These are phyloP conservation scores for Grigorovia jiainica DNA, from an alignment of 805 yeast genomes.

Conservation along the genomic window DNA sequence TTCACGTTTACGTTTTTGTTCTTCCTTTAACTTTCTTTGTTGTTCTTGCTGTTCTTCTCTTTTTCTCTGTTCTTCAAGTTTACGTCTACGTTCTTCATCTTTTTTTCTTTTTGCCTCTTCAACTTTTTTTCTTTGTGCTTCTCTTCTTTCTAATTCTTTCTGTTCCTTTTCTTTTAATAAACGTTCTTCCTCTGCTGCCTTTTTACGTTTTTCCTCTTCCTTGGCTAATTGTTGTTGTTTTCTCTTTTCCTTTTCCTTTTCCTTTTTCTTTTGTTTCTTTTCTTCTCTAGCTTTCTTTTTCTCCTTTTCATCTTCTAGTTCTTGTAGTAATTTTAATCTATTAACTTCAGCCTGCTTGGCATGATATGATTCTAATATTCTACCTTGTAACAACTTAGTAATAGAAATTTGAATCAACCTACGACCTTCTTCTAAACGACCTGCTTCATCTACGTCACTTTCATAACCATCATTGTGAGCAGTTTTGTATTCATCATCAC, in stretches of 20 bases:
- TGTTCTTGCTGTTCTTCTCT: constrained; percentile 33
- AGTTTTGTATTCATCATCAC: constrained; percentile 10
- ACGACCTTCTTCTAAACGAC: constrained; percentile 67
- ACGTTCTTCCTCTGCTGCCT: constrained; percentile 48
- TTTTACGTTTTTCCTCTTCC: constrained; percentile 49
- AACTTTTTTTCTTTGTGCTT: constrained; percentile 29
- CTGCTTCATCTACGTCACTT: constrained; percentile 45
- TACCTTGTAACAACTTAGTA: constrained; percentile 63
- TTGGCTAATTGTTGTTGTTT: constrained; percentile 50
- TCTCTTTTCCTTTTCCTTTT: constrained; percentile 64
- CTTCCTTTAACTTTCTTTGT: constrained; percentile 30
- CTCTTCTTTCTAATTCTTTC: constrained; percentile 36
- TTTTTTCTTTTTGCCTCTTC: constrained; percentile 33
- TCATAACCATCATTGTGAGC: constrained; percentile 25
- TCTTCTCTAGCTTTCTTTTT: constrained; percentile 57
- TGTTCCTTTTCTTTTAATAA: constrained; percentile 32
- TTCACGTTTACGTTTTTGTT: constrained; percentile 32
- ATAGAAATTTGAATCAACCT: constrained; percentile 72
- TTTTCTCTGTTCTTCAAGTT: constrained; percentile 34
- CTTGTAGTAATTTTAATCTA: constrained; percentile 51
- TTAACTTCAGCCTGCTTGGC: constrained; percentile 74
- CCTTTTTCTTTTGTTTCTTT: constrained; percentile 54
- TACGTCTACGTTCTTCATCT: constrained; percentile 34
- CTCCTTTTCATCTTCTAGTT: constrained; percentile 59
- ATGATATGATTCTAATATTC: constrained; percentile 66